Evolutionary conservation across 2,329 filamentous ascomycete species (phyloP), one percentile per base, ranked within the genome.

Genomic region (Fonsecaea nubica): DNA sequence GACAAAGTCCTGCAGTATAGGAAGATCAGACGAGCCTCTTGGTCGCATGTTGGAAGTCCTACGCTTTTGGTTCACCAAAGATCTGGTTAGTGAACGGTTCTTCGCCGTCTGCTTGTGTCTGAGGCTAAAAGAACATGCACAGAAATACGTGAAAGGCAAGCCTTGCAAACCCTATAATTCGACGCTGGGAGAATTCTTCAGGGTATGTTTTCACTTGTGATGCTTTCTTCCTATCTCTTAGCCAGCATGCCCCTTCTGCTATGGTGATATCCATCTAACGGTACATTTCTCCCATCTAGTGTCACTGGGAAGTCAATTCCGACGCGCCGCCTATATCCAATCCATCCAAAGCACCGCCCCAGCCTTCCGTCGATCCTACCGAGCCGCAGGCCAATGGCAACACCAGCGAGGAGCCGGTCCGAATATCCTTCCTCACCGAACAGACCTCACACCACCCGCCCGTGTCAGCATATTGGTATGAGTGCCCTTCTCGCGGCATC

Each of bases 111-210:
- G 6, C 13, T 3, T 9, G 42, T 36, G 42, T 4, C 57, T 12
- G 15, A 58, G 45, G 53, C 69, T 72, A 53, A 70, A 45, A 38
- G 18, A 42, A n/a, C 6, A 15, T 53, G 63, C 74, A 89, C 25
- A 25, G 86, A 99, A 99, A 87, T 99, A 98, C 76, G 92, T 96
- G 77, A 98, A 98, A 82, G 94, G 94, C 67, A 96, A 93, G 82
- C 95, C 95, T 52, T 98, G 94, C 88, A 99, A 99, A 80, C 95
- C 95, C 10, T 99, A 99, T 82, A 99, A 99, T 80, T 97, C 93
- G 56, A 93, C 93, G 40, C 81, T 99, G 58, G 95, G 95, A 71
- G 95, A 99, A 82, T 99, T 99, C 81, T 99, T 99, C 82, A 87
- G 93, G 81, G 92, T 93, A 83, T 75, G 88, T 82, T 45, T 30